These are phyloP conservation scores for Rhodomyrtus tomentosa DNA, from an alignment of 345 rosid genomes.

Conservation along the genomic window DNA sequence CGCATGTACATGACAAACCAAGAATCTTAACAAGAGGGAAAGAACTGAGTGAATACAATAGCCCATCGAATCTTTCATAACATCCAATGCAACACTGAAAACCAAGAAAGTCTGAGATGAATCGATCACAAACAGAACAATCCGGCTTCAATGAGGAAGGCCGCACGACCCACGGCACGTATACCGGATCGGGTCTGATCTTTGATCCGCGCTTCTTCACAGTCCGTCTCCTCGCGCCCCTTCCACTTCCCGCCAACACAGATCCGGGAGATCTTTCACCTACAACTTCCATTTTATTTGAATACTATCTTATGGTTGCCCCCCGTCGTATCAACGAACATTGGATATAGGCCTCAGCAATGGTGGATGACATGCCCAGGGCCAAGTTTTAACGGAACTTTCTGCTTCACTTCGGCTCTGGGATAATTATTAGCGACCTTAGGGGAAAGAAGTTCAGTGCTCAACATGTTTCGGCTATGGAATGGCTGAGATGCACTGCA, in stretches of 20 bases:
- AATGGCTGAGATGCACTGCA: background rate
- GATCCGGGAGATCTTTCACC: background rate
- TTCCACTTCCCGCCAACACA: background rate
- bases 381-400: background rate
- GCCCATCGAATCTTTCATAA: background rate
- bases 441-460: background rate
- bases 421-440: background rate
- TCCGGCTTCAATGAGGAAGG: background rate
- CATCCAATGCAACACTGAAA: background rate
- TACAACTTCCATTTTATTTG: background rate
- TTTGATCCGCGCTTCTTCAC: background rate
- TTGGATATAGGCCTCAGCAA: background rate
- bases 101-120: background rate
- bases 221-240: background rate
- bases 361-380: background rate
- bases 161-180: background rate
- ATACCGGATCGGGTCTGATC: background rate
- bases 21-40: background rate
- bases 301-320: background rate
- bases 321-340: background rate
- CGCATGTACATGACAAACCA: background rate
- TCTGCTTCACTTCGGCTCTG: background rate
- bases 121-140: background rate
- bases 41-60: background rate
- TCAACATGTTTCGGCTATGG: background rate